Evolutionary conservation across 345 rosid species (phyloP), one percentile per base, ranked within the genome.

Genomic region (Streptanthus diversifolius): DNA sequence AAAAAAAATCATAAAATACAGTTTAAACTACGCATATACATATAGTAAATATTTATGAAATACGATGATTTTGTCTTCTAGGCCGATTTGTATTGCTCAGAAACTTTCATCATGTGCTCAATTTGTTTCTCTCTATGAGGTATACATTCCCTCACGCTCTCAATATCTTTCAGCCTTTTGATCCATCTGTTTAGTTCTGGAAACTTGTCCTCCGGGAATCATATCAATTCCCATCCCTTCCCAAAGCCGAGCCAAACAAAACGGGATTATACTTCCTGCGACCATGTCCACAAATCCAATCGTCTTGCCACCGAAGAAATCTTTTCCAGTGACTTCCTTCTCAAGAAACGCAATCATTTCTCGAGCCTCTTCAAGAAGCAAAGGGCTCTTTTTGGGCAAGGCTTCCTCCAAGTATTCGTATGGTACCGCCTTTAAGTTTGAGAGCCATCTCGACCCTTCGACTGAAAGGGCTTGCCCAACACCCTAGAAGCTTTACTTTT

Each of bases 351-450:
- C 59, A 19, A 76, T 3, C 7, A 17, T 61, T 35, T 32, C 22
- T 10, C 1, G 59, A 27, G 66, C 33, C 30, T 76, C 80, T 35
- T 82, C 62, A 41, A 43, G 47, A 43, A 43, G 47, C 47, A 43
- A 43, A 43, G 47, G 47, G 24, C 77, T 74, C 72, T 79, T 82
- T 45, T 68, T 75, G 10, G 49, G 30, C 9, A 83, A 45, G 41
- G 79, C 78, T 53, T 79, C 83, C 45, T 79, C 83, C 3, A 81
- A 32, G 70, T 76, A 81, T 18, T 81, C 81, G 9, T 66, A 83
- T 1, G 33, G 33, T 30, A 30, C 8, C 8, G 33, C 33, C 33
- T 30, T 30, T 30, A 2, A 30, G 33, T 30, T 30, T 30, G 36
- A 81, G 63, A 27, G 84, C 84, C 24, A 83, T 70, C 47, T 80